These are phyloP conservation scores for Hymenoscyphus occultus DNA, from an alignment of 2,329 filamentous ascomycete genomes.

Conservation along the genomic window DNA sequence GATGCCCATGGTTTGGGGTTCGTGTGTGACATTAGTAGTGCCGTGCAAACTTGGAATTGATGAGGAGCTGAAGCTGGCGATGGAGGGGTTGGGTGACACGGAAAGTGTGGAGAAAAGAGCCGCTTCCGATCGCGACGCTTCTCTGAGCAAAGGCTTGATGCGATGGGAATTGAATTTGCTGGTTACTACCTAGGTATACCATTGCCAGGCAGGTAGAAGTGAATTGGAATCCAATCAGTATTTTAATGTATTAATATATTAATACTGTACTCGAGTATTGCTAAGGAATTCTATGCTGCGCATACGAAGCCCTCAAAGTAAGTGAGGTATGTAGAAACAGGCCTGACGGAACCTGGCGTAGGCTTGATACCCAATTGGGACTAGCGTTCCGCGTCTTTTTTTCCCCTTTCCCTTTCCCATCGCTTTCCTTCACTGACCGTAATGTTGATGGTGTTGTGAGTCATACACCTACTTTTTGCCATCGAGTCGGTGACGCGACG, in stretches of 20 bases:
- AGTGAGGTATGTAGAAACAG: background rate
- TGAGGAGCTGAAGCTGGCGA: background rate
- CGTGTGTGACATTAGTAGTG: background rate
- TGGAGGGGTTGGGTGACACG: background rate
- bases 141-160: background rate
- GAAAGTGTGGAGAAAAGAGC: constrained; percentile 4
- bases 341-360: background rate
- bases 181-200: background rate
- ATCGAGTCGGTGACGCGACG: constrained; percentile 8
- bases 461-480: constrained; percentile 9
- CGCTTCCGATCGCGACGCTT: background rate
- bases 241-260: too few species aligned
- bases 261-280: background rate
- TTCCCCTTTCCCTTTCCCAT: background rate
- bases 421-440: too few species aligned
- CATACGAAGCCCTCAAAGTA: too few species aligned
- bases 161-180: background rate
- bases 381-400: background rate
- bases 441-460: constrained; percentile 3
- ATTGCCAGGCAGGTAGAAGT: background rate
- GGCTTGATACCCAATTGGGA: background rate
- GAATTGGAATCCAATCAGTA: background rate
- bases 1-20: background rate
- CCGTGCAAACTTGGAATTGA: background rate
- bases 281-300: background rate